Percentiles rank a stretch among this genome's conserved stretches.
Conservation (phyloP, 1,284 basidiomycete genomes). For the Rhodotorula sp. region DNA sequence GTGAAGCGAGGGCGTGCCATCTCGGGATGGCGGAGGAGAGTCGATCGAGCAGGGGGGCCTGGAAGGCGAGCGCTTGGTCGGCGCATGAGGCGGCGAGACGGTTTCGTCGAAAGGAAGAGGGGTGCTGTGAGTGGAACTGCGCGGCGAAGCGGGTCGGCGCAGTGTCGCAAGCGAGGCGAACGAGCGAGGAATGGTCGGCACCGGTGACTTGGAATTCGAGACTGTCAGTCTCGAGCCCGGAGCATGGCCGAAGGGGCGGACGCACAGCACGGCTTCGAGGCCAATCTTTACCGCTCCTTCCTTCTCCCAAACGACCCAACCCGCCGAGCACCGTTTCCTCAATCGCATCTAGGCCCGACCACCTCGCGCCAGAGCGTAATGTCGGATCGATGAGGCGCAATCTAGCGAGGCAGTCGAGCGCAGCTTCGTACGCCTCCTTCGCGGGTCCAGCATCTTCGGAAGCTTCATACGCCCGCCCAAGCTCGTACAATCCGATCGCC, state of each 20-base stretch:
- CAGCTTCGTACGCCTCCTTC: not conserved
- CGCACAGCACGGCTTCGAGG: not conserved
- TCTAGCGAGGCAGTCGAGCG: not conserved
- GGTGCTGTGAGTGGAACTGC: not conserved
- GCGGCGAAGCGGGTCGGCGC: not conserved
- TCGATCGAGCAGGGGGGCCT: not conserved
- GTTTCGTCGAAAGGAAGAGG: not conserved
- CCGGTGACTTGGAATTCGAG: not conserved
- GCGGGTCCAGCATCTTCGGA: not conserved
- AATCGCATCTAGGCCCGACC: constrained; percentile 5
- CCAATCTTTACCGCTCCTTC: not conserved
- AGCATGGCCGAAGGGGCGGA: too few relatives aligned
- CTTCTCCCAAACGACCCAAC: not conserved
- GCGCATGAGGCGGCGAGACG: not conserved
- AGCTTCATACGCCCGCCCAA: not conserved
- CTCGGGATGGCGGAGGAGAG: not conserved
- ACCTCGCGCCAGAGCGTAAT: not conserved
- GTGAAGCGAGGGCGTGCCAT: not conserved
- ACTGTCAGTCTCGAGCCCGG: too few relatives aligned
- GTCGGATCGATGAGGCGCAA: not conserved
- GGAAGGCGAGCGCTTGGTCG: not conserved
- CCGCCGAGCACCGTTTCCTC: not conserved
- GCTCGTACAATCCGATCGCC: constrained; percentile 5
- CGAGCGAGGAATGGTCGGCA: not conserved
- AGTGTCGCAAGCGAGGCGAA: not conserved